Evolutionary conservation across 345 rosid species (phyloP).

Genomic region (Punica granatum): DNA sequence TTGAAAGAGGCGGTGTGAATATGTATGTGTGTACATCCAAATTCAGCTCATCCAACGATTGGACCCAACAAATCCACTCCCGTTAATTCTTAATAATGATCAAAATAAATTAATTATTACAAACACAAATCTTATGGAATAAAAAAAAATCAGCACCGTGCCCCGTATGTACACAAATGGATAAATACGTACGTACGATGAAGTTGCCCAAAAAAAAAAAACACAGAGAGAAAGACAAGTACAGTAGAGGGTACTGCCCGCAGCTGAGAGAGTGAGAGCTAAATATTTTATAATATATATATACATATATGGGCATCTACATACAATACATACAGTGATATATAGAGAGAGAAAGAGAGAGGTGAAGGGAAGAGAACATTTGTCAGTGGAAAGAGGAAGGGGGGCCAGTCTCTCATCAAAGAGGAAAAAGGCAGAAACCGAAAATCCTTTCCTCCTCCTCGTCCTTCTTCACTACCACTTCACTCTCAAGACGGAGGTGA

Average conservation of each 20-base stretch:
- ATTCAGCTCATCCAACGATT: neutral
- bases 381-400: neutral
- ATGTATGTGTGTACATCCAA: too few relatives aligned
- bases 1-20: too few relatives aligned
- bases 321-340: neutral
- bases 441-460: neutral
- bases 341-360: neutral
- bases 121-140: neutral
- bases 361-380: neutral
- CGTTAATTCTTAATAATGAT: neutral
- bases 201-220: too few relatives aligned
- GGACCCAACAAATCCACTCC: neutral
- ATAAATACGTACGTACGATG: too few relatives aligned
- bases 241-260: too few relatives aligned
- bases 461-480: neutral
- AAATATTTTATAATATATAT: too few relatives aligned
- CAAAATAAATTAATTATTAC: too few relatives aligned
- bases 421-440: neutral
- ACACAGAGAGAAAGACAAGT: neutral
- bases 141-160: too few relatives aligned
- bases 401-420: too few relatives aligned
- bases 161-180: too few relatives aligned
- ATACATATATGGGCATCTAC: neutral
- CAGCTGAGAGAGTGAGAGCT: too few relatives aligned
- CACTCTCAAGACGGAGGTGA: neutral